A percentile compares a stretch with the other conserved stretches of the same genome.
Evolutionary conservation across 2,329 filamentous ascomycete genomes (phyloP).

Genomic region (Aspergillus viridinutans): DNA sequence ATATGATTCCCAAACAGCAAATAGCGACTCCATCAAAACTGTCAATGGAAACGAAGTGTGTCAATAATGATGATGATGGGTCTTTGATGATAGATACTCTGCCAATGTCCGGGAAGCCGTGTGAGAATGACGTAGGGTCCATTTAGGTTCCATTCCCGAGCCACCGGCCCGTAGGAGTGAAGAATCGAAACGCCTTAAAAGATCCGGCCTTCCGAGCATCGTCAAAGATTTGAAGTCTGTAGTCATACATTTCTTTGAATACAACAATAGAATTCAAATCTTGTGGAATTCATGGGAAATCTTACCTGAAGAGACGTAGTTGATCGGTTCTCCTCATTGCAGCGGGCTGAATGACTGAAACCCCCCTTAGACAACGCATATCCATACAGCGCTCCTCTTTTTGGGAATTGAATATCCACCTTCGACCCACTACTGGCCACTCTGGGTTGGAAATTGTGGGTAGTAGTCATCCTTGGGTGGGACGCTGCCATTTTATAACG

Average conservation of each 20-base stretch:
- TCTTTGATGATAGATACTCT: neutral
- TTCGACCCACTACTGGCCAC: constrained; percentile 29
- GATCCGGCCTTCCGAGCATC: neutral
- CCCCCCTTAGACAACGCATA: constrained; percentile 6
- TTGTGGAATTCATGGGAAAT: neutral
- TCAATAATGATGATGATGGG: neutral
- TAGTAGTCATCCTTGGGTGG: constrained; percentile 26
- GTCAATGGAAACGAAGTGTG: neutral
- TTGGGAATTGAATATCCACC: constrained; percentile 25
- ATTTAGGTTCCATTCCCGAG: constrained; percentile 16
- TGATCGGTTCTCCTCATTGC: neutral
- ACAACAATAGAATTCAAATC: constrained; percentile 10
- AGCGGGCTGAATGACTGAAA: neutral
- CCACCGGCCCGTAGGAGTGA: constrained; percentile 16
- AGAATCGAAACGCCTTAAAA: neutral
- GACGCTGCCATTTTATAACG: constrained; percentile 31
- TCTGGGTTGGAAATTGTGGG: constrained; percentile 32
- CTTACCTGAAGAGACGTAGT: neutral
- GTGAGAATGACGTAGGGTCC: constrained; percentile 22
- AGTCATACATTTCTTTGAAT: neutral
- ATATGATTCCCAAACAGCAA: neutral
- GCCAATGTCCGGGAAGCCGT: constrained; percentile 10
- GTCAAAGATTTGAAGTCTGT: constrained; percentile 4
- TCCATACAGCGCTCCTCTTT: neutral
- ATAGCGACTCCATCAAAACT: neutral